phyloP scores from a whole-genome alignment of 2,329 filamentous ascomycete species.

The Cercospora zeae-maydis region DNA sequence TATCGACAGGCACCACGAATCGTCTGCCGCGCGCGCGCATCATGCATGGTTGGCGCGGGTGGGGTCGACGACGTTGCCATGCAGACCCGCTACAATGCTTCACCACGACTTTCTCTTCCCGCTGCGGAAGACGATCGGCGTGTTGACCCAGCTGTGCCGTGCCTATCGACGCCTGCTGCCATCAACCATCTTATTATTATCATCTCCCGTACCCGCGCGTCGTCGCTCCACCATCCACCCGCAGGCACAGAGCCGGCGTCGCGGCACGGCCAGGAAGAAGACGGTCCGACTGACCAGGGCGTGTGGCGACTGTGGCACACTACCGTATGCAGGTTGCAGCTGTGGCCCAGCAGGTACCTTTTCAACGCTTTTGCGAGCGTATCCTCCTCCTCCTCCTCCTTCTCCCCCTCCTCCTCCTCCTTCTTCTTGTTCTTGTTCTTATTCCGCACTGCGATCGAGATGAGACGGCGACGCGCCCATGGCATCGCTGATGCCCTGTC shows the following conservation, averaged over 20 bases:
- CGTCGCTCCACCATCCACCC: too few relatives aligned
- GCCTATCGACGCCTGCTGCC: neutral
- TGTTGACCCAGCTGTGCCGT: neutral
- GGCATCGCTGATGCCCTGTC: neutral
- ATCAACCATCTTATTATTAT: too few relatives aligned
- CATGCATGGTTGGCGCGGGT: neutral
- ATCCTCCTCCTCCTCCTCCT: too few relatives aligned
- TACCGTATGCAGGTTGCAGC: constrained; percentile 5
- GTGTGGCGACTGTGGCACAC: constrained; percentile 2
- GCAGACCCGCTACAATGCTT: too few relatives aligned
- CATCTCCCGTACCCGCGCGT: too few relatives aligned
- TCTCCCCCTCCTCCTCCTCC: too few relatives aligned
- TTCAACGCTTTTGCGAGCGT: constrained; percentile 6
- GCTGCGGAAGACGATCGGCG: neutral
- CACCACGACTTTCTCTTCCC: neutral
- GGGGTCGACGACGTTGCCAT: neutral
- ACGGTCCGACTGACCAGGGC: constrained; percentile 6
- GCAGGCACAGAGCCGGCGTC: neutral
- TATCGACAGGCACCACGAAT: neutral
- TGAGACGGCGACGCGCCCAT: neutral
- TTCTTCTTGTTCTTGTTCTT: too few relatives aligned
- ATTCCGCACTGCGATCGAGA: neutral
- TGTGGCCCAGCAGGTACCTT: constrained; percentile 9
- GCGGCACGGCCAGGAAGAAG: too few relatives aligned
- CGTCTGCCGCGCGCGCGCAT: neutral